Percentiles rank a stretch among this genome's conserved stretches.
These are phyloP conservation scores for Abrus pulchellus DNA, from an alignment of 306 rosid genomes.

Conservation along the genomic window DNA sequence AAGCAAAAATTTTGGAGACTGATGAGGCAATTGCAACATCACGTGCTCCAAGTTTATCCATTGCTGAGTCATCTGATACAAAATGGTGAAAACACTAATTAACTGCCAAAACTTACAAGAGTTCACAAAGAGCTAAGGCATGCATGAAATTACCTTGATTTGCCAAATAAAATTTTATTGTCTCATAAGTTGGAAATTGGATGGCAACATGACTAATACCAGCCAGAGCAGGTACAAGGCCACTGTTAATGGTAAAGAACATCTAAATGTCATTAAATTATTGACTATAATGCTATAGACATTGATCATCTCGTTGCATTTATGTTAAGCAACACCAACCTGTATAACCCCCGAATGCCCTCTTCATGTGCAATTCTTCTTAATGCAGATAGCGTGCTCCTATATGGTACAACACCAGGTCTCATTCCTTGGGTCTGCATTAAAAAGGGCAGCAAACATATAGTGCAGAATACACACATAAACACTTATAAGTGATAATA, in stretches of 20 bases:
- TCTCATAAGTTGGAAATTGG: slow-evolving; percentile 87
- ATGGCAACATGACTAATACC: slow-evolving; percentile 94
- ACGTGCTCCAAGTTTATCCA: slow-evolving; percentile 76
- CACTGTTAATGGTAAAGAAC: slow-evolving; percentile 59
- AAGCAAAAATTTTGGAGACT: slow-evolving; percentile 88
- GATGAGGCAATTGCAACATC: slow-evolving; percentile 93
- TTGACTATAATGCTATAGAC: slow-evolving; percentile 14
- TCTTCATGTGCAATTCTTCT: slow-evolving; percentile 91
- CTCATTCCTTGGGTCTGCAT: slow-evolving; percentile 88
- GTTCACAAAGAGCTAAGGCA: slow-evolving; percentile 2
- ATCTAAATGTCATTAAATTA: slow-evolving; percentile 36
- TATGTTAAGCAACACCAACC: slow-evolving; percentile 58
- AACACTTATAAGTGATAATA: slow-evolving; percentile 1
- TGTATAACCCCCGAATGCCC: slow-evolving; percentile 91
- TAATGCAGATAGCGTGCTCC: slow-evolving; percentile 78
- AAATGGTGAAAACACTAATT: slow-evolving; percentile 24
- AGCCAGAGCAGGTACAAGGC: slow-evolving; percentile 91
- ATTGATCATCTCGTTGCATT: slow-evolving; percentile 19
- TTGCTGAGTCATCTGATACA: slow-evolving; percentile 64
- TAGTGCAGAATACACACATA: slow-evolving; percentile 30
- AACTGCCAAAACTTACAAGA: slow-evolving; percentile 33
- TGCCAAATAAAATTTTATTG: slow-evolving; percentile 75
- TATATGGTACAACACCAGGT: slow-evolving; percentile 77
- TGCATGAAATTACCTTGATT: slow-evolving; percentile 63
- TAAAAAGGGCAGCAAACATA: slow-evolving; percentile 41